Evolutionary conservation across 805 yeast species (phyloP), one percentile per base, ranked within the genome.

Genomic region (Teunomyces tritomae): DNA sequence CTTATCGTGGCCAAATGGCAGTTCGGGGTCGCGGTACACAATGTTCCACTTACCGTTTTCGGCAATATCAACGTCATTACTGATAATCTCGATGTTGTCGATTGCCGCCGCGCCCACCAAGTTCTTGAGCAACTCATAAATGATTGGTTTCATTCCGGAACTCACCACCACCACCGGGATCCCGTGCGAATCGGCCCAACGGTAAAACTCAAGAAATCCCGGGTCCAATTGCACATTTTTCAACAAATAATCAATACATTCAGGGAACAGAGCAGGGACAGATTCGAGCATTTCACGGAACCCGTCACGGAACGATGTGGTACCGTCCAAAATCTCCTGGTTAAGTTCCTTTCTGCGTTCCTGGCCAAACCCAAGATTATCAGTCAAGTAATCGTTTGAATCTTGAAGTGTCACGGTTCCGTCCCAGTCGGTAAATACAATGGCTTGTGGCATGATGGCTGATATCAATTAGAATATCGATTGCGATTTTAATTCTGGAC

Each of bases 361-460:
- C 43, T 72, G 70, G 3, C 98, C 98, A 65, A 89, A 86, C 3
- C 99, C 99, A 17, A 86, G 73, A 57, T 80, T 81, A 64, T 94
- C 98, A 7, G 97, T 91, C 53, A 94, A 72, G 64, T 76, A 87
- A 67, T 94, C 98, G 65, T 94, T 94, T 50, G 96, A 87, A 66
- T 94, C 99, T 65, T 92, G 96, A 50, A 87, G 72, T 9, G 99
- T 94, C 54, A 94, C 94, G 2, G 99, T 94, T 27, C 99, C 99
- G 65, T 94, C 99, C 82, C 95, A 94, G 67, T 94, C 99, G 37
- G 97, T 87, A 74, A 94, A 94, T 37, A 94, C 86, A 59, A 94
- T 89, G 41, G 96, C 92, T 43, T 68, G 69, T 26, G 67, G 64
- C 39, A 66, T 50, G 28, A 45, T 37, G 27, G 8, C 24, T 20